A percentile compares a stretch with the other conserved stretches of the same genome.
Evolutionary conservation across 2,329 filamentous ascomycete genomes (phyloP).

Genomic region (Epichloe coenophiala): DNA sequence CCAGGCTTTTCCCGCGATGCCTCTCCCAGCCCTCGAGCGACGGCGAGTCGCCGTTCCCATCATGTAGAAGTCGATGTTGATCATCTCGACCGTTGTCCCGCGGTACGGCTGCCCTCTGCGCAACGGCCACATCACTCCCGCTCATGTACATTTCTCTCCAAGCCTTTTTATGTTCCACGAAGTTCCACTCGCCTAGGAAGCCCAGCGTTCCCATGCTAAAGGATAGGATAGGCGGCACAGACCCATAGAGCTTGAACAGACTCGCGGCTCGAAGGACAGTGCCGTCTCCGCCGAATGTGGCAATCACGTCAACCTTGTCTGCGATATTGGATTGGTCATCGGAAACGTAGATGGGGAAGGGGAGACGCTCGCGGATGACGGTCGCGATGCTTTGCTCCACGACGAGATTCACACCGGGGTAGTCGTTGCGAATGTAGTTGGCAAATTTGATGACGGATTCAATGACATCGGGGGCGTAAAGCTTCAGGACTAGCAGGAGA

Average conservation of each 20-base stretch:
- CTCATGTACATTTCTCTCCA: constrained; percentile 89
- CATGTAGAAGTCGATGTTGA: neutral
- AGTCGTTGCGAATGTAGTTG: constrained; percentile 65
- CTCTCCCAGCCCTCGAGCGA: constrained; percentile 48
- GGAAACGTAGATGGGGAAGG: constrained; percentile 59
- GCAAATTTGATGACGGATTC: constrained; percentile 41
- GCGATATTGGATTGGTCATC: constrained; percentile 43
- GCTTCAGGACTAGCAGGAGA: constrained; percentile 44
- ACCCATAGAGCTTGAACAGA: constrained; percentile 60
- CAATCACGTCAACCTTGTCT: constrained; percentile 73
- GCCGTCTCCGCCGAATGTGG: constrained; percentile 76
- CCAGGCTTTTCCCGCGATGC: constrained; percentile 70
- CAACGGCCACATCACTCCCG: constrained; percentile 35
- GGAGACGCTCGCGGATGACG: constrained; percentile 54
- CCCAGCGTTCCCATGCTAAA: constrained; percentile 97
- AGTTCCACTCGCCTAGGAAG: constrained; percentile 94
- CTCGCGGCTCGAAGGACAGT: constrained; percentile 25
- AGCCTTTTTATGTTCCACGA: constrained; percentile 79
- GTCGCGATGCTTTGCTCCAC: constrained; percentile 66
- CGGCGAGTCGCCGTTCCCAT: neutral
- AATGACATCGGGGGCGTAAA: constrained; percentile 39
- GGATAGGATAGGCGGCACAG: constrained; percentile 79
- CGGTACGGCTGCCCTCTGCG: constrained; percentile 29
- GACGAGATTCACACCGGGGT: constrained; percentile 68
- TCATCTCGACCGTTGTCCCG: constrained; percentile 12